Conservation (phyloP, 495 filamentous ascomycete species). For the Clavariopsis aquatica region DNA sequence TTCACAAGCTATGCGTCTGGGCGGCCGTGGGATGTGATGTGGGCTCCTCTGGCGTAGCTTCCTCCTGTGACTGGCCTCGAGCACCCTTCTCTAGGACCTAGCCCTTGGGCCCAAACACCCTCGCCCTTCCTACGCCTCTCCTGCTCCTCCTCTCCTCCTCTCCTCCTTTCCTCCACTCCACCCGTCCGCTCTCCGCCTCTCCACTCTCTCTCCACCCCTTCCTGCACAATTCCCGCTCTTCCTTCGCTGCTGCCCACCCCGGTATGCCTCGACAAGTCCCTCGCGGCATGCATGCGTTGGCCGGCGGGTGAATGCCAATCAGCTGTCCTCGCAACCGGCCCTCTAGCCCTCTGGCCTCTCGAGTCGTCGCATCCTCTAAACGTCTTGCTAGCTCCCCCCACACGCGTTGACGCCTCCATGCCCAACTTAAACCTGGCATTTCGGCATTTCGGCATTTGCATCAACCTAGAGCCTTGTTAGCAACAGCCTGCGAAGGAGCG, state of each 20-base stretch:
- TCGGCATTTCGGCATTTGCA: too few relatives aligned
- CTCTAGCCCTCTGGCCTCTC: not conserved
- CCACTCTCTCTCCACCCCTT: not conserved
- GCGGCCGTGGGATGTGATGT: not conserved
- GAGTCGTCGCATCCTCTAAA: not conserved
- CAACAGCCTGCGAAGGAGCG: too few relatives aligned
- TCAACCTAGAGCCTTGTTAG: too few relatives aligned
- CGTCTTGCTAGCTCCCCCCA: not conserved
- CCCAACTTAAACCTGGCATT: too few relatives aligned
- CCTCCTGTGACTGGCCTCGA: conserved; percentile 7
- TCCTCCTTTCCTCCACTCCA: too few relatives aligned
- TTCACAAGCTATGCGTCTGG: too few relatives aligned
- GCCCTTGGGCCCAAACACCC: conserved; percentile 10
- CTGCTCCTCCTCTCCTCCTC: too few relatives aligned
- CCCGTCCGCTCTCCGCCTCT: conserved; percentile 24
- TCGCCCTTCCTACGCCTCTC: not conserved
- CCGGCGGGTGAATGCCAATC: conserved; percentile 22
- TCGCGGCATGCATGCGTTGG: not conserved
- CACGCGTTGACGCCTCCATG: too few relatives aligned
- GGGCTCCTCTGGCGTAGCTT: too few relatives aligned
- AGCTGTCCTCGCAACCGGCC: not conserved
- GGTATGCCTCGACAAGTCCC: not conserved
- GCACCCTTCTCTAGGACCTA: conserved; percentile 18
- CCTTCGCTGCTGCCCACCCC: not conserved
- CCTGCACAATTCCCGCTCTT: not conserved